Percentiles rank a stretch among this genome's conserved stretches.
These are phyloP conservation scores for Solanum gandarillasii DNA, from an alignment of 257 asterid genomes.

Conservation along the genomic window DNA sequence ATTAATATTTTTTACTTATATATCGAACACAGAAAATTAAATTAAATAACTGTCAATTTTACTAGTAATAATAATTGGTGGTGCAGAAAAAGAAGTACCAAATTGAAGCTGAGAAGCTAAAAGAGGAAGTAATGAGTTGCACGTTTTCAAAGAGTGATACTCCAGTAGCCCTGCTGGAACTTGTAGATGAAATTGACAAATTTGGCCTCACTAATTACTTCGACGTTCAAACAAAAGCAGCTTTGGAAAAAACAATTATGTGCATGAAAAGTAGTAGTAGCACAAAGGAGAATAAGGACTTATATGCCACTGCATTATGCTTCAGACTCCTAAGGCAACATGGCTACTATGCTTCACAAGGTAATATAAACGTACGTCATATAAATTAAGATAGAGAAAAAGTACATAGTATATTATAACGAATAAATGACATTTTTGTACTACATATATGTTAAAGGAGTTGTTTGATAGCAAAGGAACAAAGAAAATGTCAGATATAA, in stretches of 20 bases:
- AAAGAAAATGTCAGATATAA: background rate
- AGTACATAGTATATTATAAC: background rate
- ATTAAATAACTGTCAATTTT: background rate
- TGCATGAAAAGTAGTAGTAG: background rate
- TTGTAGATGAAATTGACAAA: background rate
- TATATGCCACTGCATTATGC: slow-evolving; percentile 19
- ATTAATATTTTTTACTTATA: too few relatives aligned
- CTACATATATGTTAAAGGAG: slow-evolving; percentile 15
- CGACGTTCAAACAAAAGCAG: slow-evolving; percentile 22
- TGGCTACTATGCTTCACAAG: slow-evolving; percentile 38
- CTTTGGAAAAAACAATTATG: background rate
- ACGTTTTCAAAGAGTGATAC: background rate
- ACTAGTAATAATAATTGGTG: background rate
- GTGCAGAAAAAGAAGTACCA: slow-evolving; percentile 24
- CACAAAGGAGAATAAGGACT: background rate
- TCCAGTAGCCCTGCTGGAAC: background rate
- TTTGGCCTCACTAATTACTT: slow-evolving; percentile 25
- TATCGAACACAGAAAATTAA: background rate
- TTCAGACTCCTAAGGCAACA: slow-evolving; percentile 43
- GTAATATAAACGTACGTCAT: background rate
- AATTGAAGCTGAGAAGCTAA: slow-evolving; percentile 21
- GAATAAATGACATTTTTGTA: background rate
- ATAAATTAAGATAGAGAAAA: background rate
- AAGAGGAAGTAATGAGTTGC: slow-evolving; percentile 18
- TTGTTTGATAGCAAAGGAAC: background rate